Conservation (phyloP, 768 basidiomycete genomes). For the Peribolospora kevripleyi region DNA sequence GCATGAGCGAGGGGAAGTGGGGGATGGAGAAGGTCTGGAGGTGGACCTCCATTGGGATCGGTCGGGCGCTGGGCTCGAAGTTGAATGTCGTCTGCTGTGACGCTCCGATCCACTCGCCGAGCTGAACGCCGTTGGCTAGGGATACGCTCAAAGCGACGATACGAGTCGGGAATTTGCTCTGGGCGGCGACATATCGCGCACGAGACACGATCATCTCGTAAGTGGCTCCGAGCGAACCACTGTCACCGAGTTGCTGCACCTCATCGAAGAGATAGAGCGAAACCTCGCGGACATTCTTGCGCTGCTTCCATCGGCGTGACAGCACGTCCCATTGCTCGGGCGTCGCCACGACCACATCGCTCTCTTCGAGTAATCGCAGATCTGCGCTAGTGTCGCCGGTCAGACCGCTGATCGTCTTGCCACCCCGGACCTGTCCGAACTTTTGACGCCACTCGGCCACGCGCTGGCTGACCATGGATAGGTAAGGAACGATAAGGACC, state of each 20-base stretch:
- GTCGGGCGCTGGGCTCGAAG: constrained; percentile 89
- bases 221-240: constrained; percentile 73
- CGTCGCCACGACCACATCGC: constrained; percentile 83
- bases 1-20: constrained; percentile 98
- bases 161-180: constrained; percentile 46
- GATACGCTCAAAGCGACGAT: constrained; percentile 90
- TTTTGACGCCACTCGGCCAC: constrained; percentile 72
- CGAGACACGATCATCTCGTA: constrained; percentile 91
- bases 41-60: constrained; percentile 89
- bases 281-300: constrained; percentile 86
- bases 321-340: constrained; percentile 92
- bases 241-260: constrained; percentile 57
- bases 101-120: constrained; percentile 95
- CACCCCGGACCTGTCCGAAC: constrained; percentile 57
- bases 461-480: constrained; percentile 85
- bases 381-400: constrained; percentile 90
- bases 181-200: constrained; percentile 85
- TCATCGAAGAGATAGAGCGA: constrained; percentile 87
- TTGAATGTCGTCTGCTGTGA: constrained; percentile 90
- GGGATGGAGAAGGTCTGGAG: constrained; percentile 84
- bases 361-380: constrained; percentile 62
- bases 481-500: constrained; percentile 87
- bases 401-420: constrained; percentile 77
- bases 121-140: constrained; percentile 77
- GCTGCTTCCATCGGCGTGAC: constrained; percentile 81